phyloP scores from a whole-genome alignment of 2,329 filamentous ascomycete species.

The Colletotrichum endophyticum region DNA sequence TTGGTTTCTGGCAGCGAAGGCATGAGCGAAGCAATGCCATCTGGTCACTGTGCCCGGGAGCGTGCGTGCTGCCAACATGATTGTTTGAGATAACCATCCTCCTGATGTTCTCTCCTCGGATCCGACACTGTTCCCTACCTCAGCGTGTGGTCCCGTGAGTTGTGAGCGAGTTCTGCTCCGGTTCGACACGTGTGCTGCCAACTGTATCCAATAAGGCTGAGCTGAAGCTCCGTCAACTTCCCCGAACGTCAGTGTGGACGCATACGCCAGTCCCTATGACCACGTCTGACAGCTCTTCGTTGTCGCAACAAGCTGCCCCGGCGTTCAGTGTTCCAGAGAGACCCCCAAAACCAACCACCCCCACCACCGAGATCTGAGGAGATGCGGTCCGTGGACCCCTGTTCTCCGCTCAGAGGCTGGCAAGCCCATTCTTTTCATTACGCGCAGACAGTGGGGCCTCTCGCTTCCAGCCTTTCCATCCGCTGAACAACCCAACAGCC shows the following conservation, averaged over 20 bases:
- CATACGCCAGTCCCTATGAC: background rate
- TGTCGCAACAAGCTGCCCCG: background rate
- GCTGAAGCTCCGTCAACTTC: background rate
- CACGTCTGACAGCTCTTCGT: background rate
- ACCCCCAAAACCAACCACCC: background rate
- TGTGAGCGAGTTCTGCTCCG: background rate
- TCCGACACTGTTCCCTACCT: background rate
- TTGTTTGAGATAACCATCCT: background rate
- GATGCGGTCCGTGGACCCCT: conserved; percentile 5
- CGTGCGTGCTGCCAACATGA: background rate
- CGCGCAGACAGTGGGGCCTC: background rate
- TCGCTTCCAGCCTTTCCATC: background rate
- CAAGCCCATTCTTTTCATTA: background rate
- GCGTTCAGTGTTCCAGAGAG: background rate
- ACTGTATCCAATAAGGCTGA: background rate
- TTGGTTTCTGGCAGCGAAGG: background rate
- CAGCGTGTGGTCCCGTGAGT: background rate
- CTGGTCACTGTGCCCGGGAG: background rate
- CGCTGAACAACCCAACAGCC: background rate
- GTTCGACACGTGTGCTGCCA: background rate
- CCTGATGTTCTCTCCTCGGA: background rate
- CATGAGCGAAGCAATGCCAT: background rate
- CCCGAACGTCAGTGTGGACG: background rate
- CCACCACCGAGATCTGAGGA: conserved; percentile 4
- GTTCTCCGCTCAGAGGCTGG: conserved; percentile 1